Percentiles rank a stretch among this genome's conserved stretches.
Evolutionary conservation across 345 rosid species (phyloP).

Genomic region (Reutealis trisperma): DNA sequence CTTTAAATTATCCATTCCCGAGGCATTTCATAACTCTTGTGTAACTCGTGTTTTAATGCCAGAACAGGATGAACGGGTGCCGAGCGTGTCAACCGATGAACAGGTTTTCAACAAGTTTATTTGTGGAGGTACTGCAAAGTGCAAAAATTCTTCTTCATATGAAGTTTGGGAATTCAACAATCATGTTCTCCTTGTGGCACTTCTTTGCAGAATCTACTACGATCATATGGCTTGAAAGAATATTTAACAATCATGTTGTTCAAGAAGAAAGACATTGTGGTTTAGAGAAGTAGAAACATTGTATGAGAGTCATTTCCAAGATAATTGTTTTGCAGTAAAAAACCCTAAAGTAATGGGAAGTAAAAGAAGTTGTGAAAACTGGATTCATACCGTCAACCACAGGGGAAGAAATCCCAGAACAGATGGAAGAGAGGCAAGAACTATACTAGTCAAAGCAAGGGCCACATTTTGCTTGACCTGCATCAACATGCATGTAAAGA

Average conservation of each 20-base stretch:
- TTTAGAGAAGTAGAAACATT: not conserved
- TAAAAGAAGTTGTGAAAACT: not conserved
- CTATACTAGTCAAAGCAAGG: conserved; percentile 70
- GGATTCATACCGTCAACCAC: conserved; percentile 80
- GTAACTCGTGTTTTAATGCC: not conserved
- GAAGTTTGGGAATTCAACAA: not conserved
- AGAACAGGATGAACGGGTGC: not conserved
- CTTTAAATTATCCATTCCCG: no score
- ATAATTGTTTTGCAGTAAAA: not conserved
- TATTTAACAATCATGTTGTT: not conserved
- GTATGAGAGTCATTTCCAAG: not conserved
- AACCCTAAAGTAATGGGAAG: not conserved
- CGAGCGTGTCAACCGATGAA: not conserved
- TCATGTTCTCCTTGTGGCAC: not conserved
- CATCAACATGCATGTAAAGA: conserved; percentile 17
- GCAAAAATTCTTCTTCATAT: not conserved
- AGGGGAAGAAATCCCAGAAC: conserved; percentile 87
- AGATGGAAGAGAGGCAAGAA: conserved; percentile 80
- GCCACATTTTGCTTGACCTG: conserved; percentile 97
- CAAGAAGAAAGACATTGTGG: not conserved
- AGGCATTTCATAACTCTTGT: not conserved
- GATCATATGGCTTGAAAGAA: not conserved
- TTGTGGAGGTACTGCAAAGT: not conserved
- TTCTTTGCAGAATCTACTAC: not conserved
- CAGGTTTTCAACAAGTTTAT: not conserved